Percentiles rank a stretch among this genome's conserved stretches.
Evolutionary conservation across 805 yeast genomes (phyloP).

Genomic region (Sungouiozyma ichnusensis): DNA sequence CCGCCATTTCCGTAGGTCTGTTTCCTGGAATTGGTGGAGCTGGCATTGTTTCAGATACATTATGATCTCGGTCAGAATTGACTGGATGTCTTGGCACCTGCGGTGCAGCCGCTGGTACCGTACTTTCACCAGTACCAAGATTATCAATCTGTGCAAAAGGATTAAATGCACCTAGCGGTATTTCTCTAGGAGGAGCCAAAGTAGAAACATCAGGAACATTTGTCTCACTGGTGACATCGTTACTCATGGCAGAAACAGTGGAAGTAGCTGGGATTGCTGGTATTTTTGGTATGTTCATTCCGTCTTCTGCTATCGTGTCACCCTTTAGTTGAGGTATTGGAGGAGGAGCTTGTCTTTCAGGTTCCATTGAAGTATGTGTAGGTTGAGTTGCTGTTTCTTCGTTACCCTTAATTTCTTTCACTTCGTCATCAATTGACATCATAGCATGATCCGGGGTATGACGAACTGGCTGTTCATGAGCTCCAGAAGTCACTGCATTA

Average conservation of each 20-base stretch:
- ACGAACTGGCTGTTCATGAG: constrained; percentile 2
- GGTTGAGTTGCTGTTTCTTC: constrained; percentile 7
- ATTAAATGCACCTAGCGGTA: background rate
- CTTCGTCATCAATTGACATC: constrained; percentile 6
- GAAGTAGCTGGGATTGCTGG: constrained; percentile 2
- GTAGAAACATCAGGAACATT: background rate
- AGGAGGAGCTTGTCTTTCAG: background rate
- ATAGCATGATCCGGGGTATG: constrained; percentile 6
- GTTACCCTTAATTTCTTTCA: background rate
- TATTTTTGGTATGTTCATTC: background rate
- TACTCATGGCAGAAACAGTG: constrained; percentile 3
- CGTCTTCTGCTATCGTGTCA: background rate
- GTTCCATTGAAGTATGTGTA: background rate
- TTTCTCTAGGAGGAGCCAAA: background rate
- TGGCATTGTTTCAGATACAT: constrained; percentile 1
- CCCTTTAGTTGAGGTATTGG: background rate
- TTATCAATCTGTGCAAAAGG: background rate
- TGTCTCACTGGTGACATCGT: no score
- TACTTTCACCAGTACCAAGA: background rate
- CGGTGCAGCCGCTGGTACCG: background rate
- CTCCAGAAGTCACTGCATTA: background rate
- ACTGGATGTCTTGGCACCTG: no score
- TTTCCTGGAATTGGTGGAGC: constrained; percentile 1
- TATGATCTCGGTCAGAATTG: no score
- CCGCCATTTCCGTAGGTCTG: background rate